Base-by-base conservation (phyloP, 805 yeast species). In the Kuraishia hungarica region DNA sequence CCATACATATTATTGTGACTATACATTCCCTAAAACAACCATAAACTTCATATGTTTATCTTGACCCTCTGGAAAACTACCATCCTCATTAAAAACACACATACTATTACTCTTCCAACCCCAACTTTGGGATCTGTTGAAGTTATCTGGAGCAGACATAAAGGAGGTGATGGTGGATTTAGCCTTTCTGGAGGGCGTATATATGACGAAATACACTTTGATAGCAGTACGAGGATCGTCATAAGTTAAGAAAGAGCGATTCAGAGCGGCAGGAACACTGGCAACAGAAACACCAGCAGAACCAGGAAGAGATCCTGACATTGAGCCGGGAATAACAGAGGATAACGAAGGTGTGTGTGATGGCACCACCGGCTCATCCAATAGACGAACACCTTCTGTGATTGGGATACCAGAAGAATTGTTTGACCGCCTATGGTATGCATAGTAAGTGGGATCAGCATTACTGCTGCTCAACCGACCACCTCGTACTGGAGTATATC, bases 61-160 rank as follows among this genome's bases (percentile, higher is more conserved):
- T 56, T 76, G 79, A 5, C 74, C 78, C 23, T 67, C 71, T 5
- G 74, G 72, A 57, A 76, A 68, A 0, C 74, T 68, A 2, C 81
- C 80, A 60, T 75, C 77, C 49, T 78, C 81, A 52, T 76, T 72
- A 60, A 79, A 78, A 2, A 76, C 68, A 53, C 82, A 79, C 77
- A 80, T 74, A 51, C 79, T 76, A 53, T 75, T 77, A 58, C 82
- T 76, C 56, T 79, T 80, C 85, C 85, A 80, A 0, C 85, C 84
- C 85, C 85, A 80, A 58, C 83, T 78, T 63, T 81, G 84, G 1
- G 81, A 75, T 52, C 72, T 72, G 52, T 76, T 77, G 62, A 80
- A 80, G 54, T 70, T 66, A 57, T 79, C 80, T 0, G 84, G 84
- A n/a, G 77, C 73, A 2, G 83, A 78, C n/a, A 78, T 67, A 60